Percentiles rank a stretch among this genome's conserved stretches.
Conservation (phyloP, 2,329 filamentous ascomycete species). For the Penicillium sp. region DNA sequence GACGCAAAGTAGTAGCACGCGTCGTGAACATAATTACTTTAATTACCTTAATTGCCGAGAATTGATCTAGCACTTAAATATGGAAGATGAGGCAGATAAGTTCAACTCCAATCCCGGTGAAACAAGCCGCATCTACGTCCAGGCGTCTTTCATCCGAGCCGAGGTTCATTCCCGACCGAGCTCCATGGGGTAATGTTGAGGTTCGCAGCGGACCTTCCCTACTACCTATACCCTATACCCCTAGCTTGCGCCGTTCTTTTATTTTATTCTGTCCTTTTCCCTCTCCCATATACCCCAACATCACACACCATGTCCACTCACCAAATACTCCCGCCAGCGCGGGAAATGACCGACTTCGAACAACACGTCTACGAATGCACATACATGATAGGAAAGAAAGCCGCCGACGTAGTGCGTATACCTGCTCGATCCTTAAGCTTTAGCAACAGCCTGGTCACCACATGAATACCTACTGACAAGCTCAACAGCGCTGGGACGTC, state of each 20-base stretch:
- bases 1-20: too few relatives aligned
- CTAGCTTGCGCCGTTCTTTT: neutral
- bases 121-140: neutral
- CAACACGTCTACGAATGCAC: constrained; percentile 29
- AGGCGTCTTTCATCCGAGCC: neutral
- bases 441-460: too few relatives aligned
- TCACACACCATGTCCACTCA: constrained; percentile 17
- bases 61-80: too few relatives aligned
- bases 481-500: constrained; percentile 33
- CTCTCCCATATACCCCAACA: neutral
- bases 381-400: constrained; percentile 19
- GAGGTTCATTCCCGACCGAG: constrained; percentile 2
- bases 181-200: neutral
- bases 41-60: too few relatives aligned
- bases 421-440: too few relatives aligned
- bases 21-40: too few relatives aligned
- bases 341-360: constrained; percentile 34
- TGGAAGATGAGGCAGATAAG: neutral
- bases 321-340: constrained; percentile 19
- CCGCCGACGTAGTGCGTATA: constrained; percentile 19
- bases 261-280: neutral
- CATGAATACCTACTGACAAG: neutral
- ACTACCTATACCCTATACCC: neutral
- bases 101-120: neutral
- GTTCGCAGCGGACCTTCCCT: neutral